Evolutionary conservation across 78 protist genomes (phyloP), one percentile per base, ranked within the genome.

Genomic region (Dictyostelium intermedium): DNA sequence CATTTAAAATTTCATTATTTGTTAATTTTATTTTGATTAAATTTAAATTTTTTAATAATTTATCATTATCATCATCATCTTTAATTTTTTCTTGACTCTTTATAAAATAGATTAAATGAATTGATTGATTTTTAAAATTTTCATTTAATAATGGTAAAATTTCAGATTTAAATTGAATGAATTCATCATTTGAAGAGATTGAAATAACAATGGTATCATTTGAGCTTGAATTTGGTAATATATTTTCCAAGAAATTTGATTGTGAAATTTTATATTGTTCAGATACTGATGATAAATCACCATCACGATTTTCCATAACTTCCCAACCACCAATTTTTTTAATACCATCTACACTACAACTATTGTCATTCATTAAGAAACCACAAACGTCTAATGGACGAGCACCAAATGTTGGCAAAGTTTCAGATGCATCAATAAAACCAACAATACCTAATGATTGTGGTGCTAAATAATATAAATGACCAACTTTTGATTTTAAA

Each of bases 381-480:
- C 92, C 95, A 76, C 87, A 89, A 10, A 95, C 95, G 72, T 95
- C 91, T 50, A 66, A 69, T n/a, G 60, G 50, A 35, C 73, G 56
- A 7, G 93, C 92, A 34, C 97, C 97, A 83, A 82, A 95, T 30
- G 97, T 95, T n/a, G 87, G 93, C 1, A 91, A 83, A 30, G 87
- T 86, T 72, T 95, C 97, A 10, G 97, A 95, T 7, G 95, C 97
- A 56, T 95, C 97, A 1, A 95, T 73, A 43, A 95, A 86, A 0
- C 96, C 95, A n/a, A 95, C 87, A 25, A 91, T 56, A 32, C 95
- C 97, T 8, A 84, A 43, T 53, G 82, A 56, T 4, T 84, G 63
- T 5, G 47, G 30, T 3, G 69, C 96, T 14, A 93, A 25, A 82
- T 91, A 91, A 53, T 85, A 85, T 4, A 82, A 47, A 32, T 91